Evolutionary conservation across 441 rosid genomes (phyloP), one percentile per base, ranked within the genome.

Genomic region (Bocquillonia castaneifolia): DNA sequence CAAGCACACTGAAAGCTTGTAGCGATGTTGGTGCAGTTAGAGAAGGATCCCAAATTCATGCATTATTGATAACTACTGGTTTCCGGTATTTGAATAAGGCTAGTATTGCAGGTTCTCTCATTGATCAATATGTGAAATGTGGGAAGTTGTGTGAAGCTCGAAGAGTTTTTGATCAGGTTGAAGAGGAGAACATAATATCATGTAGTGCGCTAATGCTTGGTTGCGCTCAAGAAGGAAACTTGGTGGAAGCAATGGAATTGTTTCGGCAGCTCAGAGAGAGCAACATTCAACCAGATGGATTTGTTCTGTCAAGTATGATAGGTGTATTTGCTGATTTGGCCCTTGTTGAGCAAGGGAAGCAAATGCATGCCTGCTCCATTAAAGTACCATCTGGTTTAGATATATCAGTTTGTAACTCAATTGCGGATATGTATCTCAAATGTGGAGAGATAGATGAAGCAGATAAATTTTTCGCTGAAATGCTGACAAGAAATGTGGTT

Each of bases 291-390:
- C 75, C 79, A 10, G 92, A 91, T 71, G 86, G 77, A 52, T 91
- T 84, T 79, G 86, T 79, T 68, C 77, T 93, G 47, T 91, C 98
- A 48, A 80, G 92, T 75, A 78, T 89, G 77, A 75, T 83, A 57
- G 91, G 93, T 2, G 86, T 83, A 47, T 89, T 88, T 73, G 93
- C 98, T 68, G 98, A 93, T 80, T 85, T 88, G 47, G 89, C 96
- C 4, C 86, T 88, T 31, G 83, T 81, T 66, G 89, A 83, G 68
- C 97, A 88, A 77, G 96, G 95, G 58, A 88, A 76, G 84, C 97
- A 91, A 79, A 81, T 88, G 81, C 98, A 91, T 59, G 93, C 86
- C 13, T 87, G 78, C 47, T 63, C 81, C 17, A 67, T 73, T 59
- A 91, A 93, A 81, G 73, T 91, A 37, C 88, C 88, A 12, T 77